A percentile compares a stretch with the other conserved stretches of the same genome.
phyloP scores from a whole-genome alignment of 257 asterid genomes.

The Cinchona pubescens region DNA sequence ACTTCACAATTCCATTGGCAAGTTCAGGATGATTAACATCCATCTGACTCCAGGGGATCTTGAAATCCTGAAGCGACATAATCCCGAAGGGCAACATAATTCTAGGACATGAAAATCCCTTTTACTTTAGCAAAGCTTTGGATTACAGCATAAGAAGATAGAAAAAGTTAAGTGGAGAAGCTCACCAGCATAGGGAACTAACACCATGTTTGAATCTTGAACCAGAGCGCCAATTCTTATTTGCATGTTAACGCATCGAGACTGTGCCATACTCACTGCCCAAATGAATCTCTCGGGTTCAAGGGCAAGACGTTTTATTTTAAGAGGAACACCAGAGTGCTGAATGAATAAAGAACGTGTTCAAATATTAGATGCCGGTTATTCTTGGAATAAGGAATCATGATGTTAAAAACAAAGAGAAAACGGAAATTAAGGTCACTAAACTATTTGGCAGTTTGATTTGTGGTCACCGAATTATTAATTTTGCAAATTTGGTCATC shows the following conservation, averaged over 20 bases:
- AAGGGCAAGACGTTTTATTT: conserved; percentile 79
- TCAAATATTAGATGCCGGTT: conserved; percentile 10
- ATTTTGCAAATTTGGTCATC: too few species aligned
- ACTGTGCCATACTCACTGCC: conserved; percentile 89
- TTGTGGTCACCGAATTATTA: too few species aligned
- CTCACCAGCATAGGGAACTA: conserved; percentile 97
- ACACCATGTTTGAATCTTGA: conserved; percentile 87
- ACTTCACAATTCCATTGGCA: background rate
- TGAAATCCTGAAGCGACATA: background rate
- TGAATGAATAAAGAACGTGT: conserved; percentile 28
- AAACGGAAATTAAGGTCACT: too few species aligned
- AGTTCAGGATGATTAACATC: too few species aligned
- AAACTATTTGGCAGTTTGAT: too few species aligned
- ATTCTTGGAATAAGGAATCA: background rate
- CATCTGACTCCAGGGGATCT: background rate
- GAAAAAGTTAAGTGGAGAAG: conserved; percentile 15
- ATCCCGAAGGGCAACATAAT: background rate
- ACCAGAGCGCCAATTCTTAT: conserved; percentile 81
- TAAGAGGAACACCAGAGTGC: conserved; percentile 94
- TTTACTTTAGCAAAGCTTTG: too few species aligned
- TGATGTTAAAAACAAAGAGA: too few species aligned
- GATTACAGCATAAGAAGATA: conserved; percentile 1
- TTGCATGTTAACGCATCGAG: conserved; percentile 73
- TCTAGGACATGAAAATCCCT: background rate
- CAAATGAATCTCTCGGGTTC: conserved; percentile 93